These are phyloP conservation scores for Eleusine coracana DNA, from an alignment of 176 grass and related monocot genomes.

Conservation along the genomic window DNA sequence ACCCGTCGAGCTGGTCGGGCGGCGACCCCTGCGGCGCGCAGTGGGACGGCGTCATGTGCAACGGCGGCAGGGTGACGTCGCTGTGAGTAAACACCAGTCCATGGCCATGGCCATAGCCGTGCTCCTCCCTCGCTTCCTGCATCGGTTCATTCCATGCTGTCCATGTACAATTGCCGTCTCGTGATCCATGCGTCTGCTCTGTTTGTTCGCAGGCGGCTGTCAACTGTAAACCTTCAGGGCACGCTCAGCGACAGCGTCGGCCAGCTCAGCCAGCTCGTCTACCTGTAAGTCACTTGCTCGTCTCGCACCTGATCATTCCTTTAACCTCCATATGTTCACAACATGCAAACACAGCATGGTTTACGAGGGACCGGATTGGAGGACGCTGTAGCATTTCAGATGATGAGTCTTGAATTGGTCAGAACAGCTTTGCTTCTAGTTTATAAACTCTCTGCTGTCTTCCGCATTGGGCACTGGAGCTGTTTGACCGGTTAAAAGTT, in stretches of 20 bases:
- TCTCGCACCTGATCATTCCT: neutral
- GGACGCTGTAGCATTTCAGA: neutral
- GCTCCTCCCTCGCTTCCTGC: neutral
- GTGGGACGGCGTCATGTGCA: slow-evolving; percentile 57
- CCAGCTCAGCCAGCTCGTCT: slow-evolving; percentile 41
- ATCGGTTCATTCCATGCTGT: neutral
- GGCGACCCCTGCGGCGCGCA: slow-evolving; percentile 47
- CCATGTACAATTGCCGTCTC: neutral
- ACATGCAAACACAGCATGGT: neutral
- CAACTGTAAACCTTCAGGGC: slow-evolving; percentile 47
- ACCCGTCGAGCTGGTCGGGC: slow-evolving; percentile 40
- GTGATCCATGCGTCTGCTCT: neutral
- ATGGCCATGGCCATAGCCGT: neutral
- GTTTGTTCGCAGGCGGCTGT: slow-evolving; percentile 41
- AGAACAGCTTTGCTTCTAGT: slow-evolving; percentile 15
- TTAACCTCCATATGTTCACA: neutral
- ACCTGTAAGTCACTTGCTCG: slow-evolving; percentile 45
- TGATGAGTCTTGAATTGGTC: slow-evolving; percentile 24
- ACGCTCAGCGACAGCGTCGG: slow-evolving; percentile 47
- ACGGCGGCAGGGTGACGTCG: slow-evolving; percentile 31
- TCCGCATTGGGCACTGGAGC: neutral
- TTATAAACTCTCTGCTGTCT: slow-evolving; percentile 34
- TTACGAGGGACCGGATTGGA: neutral
- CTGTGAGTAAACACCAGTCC: slow-evolving; percentile 41
- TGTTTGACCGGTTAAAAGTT: slow-evolving; percentile 28